Evolutionary conservation across 1,139 yeast genomes (phyloP).

Genomic region (Magnusiomyces magnusii): DNA sequence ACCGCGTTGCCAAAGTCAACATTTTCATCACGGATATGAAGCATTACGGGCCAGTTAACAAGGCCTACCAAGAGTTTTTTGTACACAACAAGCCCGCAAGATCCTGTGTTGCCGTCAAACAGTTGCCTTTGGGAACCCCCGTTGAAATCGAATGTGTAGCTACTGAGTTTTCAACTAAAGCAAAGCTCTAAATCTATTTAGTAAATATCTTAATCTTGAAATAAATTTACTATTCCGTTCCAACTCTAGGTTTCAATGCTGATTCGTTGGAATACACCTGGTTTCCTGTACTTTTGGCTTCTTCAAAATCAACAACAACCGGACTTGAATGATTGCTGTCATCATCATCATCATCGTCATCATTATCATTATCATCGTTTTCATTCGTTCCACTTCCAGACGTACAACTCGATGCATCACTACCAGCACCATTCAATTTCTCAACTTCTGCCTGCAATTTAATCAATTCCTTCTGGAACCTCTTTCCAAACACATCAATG

Average conservation of each 20-base stretch:
- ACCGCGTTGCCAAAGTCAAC: slow-evolving; percentile 77
- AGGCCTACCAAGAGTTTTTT: slow-evolving; percentile 76
- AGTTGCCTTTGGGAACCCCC: slow-evolving; percentile 75
- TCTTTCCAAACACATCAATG: slow-evolving; percentile 74
- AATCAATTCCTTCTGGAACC: slow-evolving; percentile 74
- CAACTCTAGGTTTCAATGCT: neutral
- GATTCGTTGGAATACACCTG: neutral
- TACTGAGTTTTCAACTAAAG: neutral
- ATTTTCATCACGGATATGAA: slow-evolving; percentile 83
- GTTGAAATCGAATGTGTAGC: slow-evolving; percentile 73
- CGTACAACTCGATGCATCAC: neutral
- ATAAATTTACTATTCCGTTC: too few species aligned
- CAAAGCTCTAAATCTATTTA: neutral
- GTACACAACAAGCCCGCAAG: slow-evolving; percentile 85
- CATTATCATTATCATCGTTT: too few species aligned
- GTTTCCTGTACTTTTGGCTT: neutral
- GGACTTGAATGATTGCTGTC: neutral
- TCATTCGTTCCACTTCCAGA: neutral
- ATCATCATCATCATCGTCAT: neutral
- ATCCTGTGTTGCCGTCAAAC: slow-evolving; percentile 88
- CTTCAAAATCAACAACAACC: neutral
- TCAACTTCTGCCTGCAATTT: slow-evolving; percentile 62
- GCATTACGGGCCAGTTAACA: slow-evolving; percentile 74
- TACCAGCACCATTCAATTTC: slow-evolving; percentile 20
- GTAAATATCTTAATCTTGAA: too few species aligned